Conservation (phyloP, 345 rosid genomes). For the rapeseed (Brassica napus) region Da-Ae NC_063435.1:27374501-27375000, state of each 20-base stretch:
- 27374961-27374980: not conserved
- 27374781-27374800: constrained; percentile 14
- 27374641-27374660: constrained; percentile 7
- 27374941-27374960: not conserved
- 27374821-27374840: not conserved
- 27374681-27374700: constrained; percentile 3
- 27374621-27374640: not conserved
- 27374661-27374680: constrained; percentile 22
- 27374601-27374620: not conserved
- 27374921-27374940: not conserved
- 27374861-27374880: not conserved
- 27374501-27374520: constrained; percentile 1
- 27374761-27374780: not conserved
- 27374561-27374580: not conserved
- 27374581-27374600: constrained; percentile 11
- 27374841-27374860: not conserved
- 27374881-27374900: not conserved
- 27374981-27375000: not conserved
- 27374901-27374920: not conserved
- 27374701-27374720: not conserved
- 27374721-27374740: not conserved
- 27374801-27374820: constrained; percentile 5
- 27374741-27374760: not conserved
- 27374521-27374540: not conserved
- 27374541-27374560: not conserved